phyloP scores from a whole-genome alignment of 2,329 filamentous ascomycete species.

The Clonostachys rosea region DNA sequence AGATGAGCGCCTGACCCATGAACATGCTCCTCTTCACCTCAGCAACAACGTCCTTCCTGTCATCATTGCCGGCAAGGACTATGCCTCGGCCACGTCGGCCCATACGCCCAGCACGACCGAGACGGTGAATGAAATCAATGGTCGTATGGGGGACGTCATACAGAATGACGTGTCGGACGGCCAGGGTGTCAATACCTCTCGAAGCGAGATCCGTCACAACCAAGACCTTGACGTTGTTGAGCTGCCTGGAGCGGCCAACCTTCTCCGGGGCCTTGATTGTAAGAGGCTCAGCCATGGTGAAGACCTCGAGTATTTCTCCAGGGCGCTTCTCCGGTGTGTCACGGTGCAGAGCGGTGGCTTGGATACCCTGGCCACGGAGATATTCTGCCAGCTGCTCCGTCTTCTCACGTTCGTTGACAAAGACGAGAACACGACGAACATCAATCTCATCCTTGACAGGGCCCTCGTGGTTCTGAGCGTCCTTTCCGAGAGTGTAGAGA shows the following conservation, averaged over 20 bases:
- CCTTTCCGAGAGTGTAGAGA: slow-evolving; percentile 88
- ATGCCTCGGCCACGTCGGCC: slow-evolving; percentile 83
- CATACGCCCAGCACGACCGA: slow-evolving; percentile 90
- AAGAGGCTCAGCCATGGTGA: slow-evolving; percentile 52
- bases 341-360: slow-evolving; percentile 78
- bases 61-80: slow-evolving; percentile 84
- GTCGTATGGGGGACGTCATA: slow-evolving; percentile 98
- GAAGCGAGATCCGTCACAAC: slow-evolving; percentile 93
- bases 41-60: slow-evolving; percentile 82
- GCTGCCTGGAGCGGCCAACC: slow-evolving; percentile 35
- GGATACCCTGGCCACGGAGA: slow-evolving; percentile 78
- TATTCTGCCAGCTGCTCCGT: slow-evolving; percentile 77
- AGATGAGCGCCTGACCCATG: slow-evolving; percentile 74
- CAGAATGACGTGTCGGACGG: slow-evolving; percentile 85
- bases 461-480: slow-evolving; percentile 56
- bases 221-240: slow-evolving; percentile 81
- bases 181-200: slow-evolving; percentile 88
- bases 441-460: slow-evolving; percentile 51
- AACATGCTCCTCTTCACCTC: slow-evolving; percentile 91
- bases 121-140: slow-evolving; percentile 95
- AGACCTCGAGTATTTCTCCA: slow-evolving; percentile 70
- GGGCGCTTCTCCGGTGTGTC: slow-evolving; percentile 78
- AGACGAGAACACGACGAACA: slow-evolving; percentile 84
- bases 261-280: slow-evolving; percentile 19
- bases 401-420: slow-evolving; percentile 93